Base-by-base conservation (phyloP, 2,329 filamentous ascomycete species). In the Pseudogymnoascus sp. region DNA sequence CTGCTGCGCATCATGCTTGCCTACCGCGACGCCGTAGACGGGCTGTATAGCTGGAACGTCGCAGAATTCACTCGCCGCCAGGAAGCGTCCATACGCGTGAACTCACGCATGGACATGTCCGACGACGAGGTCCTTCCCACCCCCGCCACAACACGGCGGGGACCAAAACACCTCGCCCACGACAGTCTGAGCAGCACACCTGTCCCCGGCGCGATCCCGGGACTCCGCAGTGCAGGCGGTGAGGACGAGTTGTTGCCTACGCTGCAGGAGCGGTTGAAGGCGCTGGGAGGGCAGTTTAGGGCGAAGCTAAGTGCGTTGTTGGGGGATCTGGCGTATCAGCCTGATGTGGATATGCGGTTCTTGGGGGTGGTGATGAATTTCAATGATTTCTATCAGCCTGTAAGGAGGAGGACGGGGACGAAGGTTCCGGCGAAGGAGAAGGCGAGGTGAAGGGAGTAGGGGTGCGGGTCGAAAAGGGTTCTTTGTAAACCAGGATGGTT, bases 331-430 rank as follows among this genome's bases (percentile, higher is more conserved):
- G 89, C 91, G 7, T 93, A 96, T 76, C 93, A 97, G 76, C 88
- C 92, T 0, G 95, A 99, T 74, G 88, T 93, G 61, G 95, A 99
- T 75, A 91, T 99, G 87, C 84, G 93, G 62, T 97, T 97, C 80
- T 78, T 99, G 68, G 95, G 91, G 40, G 92, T 97, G 56, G 90
- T 95, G 42, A 97, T 99, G 91, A 99, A 97, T 77, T 99, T 97
- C 77, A 99, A 99, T 76, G 93, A 97, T 74, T 90, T 96, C 25
- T 97, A 97, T 75, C 85, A 90, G 75, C 90, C 91, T 12, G 84
- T 87, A 49, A 82, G 87, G 70, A 84, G 87, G 73, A 86, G 71
- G 60, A 61, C 21, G 38, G 38, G 34, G 18, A 62, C 56, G 18
- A 60, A 60, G 56, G 56, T 23, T 2, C 60, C 38, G 14, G 6